A percentile compares a stretch with the other conserved stretches of the same genome.
phyloP scores from a whole-genome alignment of 2,329 filamentous ascomycete genomes.

The Triangularia verruculosa region DNA sequence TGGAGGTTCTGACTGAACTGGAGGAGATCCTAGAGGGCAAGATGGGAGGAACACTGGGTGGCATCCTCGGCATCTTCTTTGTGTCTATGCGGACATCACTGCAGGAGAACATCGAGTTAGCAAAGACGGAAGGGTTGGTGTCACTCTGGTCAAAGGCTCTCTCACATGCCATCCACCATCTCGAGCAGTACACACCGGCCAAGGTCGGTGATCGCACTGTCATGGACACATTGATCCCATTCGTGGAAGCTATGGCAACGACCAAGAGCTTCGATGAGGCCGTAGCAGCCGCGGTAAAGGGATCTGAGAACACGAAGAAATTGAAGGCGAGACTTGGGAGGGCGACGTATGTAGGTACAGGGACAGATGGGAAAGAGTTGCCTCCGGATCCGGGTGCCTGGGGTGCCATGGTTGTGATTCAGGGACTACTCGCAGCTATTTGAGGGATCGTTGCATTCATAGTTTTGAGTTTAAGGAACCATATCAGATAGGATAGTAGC shows the following conservation, averaged over 20 bases:
- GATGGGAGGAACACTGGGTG: slow-evolving; percentile 53
- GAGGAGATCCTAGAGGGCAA: slow-evolving; percentile 55
- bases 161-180: slow-evolving; percentile 42
- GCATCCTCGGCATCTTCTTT: slow-evolving; percentile 54
- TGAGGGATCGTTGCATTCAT: no score
- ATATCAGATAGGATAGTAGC: no score
- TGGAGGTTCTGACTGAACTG: slow-evolving; percentile 46
- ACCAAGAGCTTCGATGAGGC: slow-evolving; percentile 51
- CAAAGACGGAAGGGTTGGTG: slow-evolving; percentile 32
- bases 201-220: slow-evolving; percentile 55
- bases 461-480: no score
- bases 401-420: slow-evolving; percentile 56
- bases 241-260: slow-evolving; percentile 46
- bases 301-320: slow-evolving; percentile 60
- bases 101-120: slow-evolving; percentile 26
- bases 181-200: slow-evolving; percentile 53
- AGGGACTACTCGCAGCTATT: slow-evolving; percentile 17
- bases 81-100: slow-evolving; percentile 46
- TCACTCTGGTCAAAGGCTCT: slow-evolving; percentile 46
- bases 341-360: slow-evolving; percentile 64
- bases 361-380: slow-evolving; percentile 46
- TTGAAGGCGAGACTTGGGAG: slow-evolving; percentile 64
- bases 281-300: slow-evolving; percentile 56
- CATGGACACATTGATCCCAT: slow-evolving; percentile 56
- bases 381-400: slow-evolving; percentile 70